Percentiles rank a stretch among this genome's conserved stretches.
Evolutionary conservation across 1,139 yeast species (phyloP).

Genomic region (Geotrichum macrosporum): DNA sequence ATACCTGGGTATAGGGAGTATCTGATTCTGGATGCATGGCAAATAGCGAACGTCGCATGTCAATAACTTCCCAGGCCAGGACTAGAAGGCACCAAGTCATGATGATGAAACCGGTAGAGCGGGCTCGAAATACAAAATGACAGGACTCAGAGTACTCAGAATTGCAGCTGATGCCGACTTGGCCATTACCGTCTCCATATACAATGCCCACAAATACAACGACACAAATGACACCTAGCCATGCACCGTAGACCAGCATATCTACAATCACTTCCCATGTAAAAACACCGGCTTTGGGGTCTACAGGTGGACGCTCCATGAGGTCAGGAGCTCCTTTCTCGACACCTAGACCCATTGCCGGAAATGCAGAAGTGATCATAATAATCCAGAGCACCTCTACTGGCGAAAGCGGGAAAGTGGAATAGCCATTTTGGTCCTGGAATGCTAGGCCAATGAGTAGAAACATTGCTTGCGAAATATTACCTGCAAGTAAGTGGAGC

Average conservation of each 20-base stretch:
- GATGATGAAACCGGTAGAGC: constrained; percentile 76
- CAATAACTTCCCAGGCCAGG: constrained; percentile 88
- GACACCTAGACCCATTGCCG: constrained; percentile 95
- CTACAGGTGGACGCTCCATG: constrained; percentile 91
- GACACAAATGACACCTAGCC: constrained; percentile 72
- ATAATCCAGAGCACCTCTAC: constrained; percentile 98
- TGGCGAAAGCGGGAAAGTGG: constrained; percentile 98
- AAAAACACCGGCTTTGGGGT: constrained; percentile 74
- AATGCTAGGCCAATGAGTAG: constrained; percentile 85
- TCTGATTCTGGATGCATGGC: constrained; percentile 67
- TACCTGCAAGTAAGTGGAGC: too few relatives aligned
- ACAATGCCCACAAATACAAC: constrained; percentile 61
- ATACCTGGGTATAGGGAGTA: constrained; percentile 55
- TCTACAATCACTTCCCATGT: constrained; percentile 74
- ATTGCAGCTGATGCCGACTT: constrained; percentile 67
- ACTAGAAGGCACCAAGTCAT: constrained; percentile 90
- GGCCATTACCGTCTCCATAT: constrained; percentile 58
- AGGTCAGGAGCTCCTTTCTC: constrained; percentile 96
- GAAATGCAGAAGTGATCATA: constrained; percentile 98
- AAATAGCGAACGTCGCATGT: constrained; percentile 68
- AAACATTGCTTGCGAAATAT: too few relatives aligned
- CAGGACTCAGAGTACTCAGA: constrained; percentile 47
- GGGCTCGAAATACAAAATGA: constrained; percentile 64
- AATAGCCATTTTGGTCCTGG: too few relatives aligned
- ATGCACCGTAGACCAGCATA: constrained; percentile 67